Conservation (phyloP, 2,329 filamentous ascomycete genomes). For the Fonsecaea nubica region DNA sequence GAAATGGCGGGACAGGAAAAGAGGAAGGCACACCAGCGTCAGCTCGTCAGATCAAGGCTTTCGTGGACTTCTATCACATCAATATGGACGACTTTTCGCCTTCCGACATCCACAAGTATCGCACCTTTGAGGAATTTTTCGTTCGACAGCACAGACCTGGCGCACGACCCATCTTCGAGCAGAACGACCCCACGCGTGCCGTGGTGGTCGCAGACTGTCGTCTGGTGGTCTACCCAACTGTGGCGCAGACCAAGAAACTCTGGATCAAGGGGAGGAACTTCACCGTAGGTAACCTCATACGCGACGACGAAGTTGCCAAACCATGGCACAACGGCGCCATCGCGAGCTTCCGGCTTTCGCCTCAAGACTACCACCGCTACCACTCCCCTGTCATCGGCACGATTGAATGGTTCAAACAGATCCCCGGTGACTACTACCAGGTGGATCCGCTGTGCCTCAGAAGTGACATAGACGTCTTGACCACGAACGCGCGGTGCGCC, state of each 20-base stretch:
- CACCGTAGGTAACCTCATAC: conserved; percentile 81
- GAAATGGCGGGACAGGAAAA: conserved; percentile 61
- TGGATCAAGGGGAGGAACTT: conserved; percentile 99
- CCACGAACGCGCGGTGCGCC: conserved; percentile 87
- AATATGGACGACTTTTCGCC: conserved; percentile 89
- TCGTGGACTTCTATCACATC: conserved; percentile 92
- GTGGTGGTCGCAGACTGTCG: conserved; percentile 94
- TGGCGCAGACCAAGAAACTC: conserved; percentile 82
- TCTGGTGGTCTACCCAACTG: conserved; percentile 86
- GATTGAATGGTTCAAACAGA: conserved; percentile 80
- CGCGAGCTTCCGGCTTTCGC: conserved; percentile 91
- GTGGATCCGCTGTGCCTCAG: conserved; percentile 99
- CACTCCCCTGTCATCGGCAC: conserved; percentile 94
- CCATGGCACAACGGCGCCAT: conserved; percentile 80
- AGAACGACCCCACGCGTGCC: conserved; percentile 80
- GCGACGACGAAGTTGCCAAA: conserved; percentile 71
- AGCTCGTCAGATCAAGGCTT: conserved; percentile 81
- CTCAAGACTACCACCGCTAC: conserved; percentile 98
- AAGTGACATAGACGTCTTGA: conserved; percentile 92
- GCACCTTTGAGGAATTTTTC: conserved; percentile 98
- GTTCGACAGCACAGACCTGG: conserved; percentile 87
- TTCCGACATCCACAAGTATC: conserved; percentile 76
- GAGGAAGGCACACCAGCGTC: conserved; percentile 96
- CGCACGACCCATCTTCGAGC: conserved; percentile 86
- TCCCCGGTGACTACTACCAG: conserved; percentile 96